Percentiles rank a stretch among this genome's conserved stretches.
Conservation (phyloP, 371 early-diverging fungal genomes). For the Mucor plumbeus region DNA sequence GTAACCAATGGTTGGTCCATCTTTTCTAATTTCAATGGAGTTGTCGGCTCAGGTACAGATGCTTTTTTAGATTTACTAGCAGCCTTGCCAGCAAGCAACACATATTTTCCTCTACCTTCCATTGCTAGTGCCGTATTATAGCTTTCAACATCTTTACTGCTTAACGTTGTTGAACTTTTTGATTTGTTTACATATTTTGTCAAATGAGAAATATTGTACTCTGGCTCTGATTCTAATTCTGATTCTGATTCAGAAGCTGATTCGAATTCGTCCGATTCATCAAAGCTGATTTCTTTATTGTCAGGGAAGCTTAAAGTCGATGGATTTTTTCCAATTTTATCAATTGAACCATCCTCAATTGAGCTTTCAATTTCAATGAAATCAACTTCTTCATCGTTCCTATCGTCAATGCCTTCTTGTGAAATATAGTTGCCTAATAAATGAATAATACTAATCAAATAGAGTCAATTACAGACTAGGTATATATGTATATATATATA, state of each 20-base stretch:
- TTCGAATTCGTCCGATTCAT: slow-evolving; percentile 11
- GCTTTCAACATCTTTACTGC: neutral
- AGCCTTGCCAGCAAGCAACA: neutral
- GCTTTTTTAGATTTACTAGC: neutral
- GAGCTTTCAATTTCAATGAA: neutral
- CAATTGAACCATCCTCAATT: neutral
- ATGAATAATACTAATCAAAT: slow-evolving; percentile 58
- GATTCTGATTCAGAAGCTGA: neutral
- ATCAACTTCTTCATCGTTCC: neutral
- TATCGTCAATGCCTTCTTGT: slow-evolving; percentile 33
- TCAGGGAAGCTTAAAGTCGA: neutral
- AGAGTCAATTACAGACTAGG: neutral
- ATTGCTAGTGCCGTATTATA: neutral
- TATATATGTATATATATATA: neutral
- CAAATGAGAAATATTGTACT: neutral
- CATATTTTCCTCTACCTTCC: neutral
- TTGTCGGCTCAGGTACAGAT: too few species aligned
- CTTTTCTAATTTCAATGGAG: neutral
- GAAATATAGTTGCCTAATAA: slow-evolving; percentile 79
- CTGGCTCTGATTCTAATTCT: neutral
- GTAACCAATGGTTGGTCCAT: neutral
- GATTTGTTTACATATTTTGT: neutral
- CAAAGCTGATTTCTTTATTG: neutral
- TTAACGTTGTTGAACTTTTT: neutral
- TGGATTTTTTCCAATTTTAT: too few species aligned